Evolutionary conservation across 164 flowering plant genomes (phyloP), one percentile per base, ranked within the genome.

Genomic region (Sedum album): DNA sequence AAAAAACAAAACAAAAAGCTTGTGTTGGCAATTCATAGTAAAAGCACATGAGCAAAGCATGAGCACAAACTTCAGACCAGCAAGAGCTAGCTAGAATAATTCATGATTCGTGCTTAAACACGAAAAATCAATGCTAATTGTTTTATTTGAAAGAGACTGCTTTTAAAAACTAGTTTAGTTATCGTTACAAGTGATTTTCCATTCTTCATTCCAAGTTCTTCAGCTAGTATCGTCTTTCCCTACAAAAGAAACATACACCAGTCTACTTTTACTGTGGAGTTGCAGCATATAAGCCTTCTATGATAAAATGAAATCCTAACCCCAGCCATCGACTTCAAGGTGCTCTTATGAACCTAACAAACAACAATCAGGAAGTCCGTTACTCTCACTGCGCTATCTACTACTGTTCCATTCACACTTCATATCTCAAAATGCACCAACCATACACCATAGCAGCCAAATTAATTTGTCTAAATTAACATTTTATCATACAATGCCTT

Each of bases 151-250:
- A 23, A 5, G 60, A 20, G 33, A 57, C 8, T 53, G 26, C 28
- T 51, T 51, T 51, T 6, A 5, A 21, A 23, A 21, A 21, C n/a
- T n/a, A 51, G 21, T 21, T 51, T n/a, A 51, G n/a, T n/a, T 51
- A 26, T 23, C 14, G 4, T 5, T 51, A 18, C 26, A 23, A 51
- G 57, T 51, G 26, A 57, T 23, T 1, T 28, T 51, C 57, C 33
- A 26, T 26, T 28, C 62, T 57, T 57, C 33, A 57, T 28, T 57
- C 33, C 62, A 57, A 28, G 62, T 57, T 57, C 62, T 57, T 57
- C 62, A 57, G 33, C 62, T 57, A 57, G 62, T 57, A 28, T 57
- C 62, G 62, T 57, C 62, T 11, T 57, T 57, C 62, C 62, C 62
- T 57, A 57, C 62, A 57, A 57, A 57, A 57, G 62, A 57, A 57